These are phyloP conservation scores for Cercophora scortea DNA, from an alignment of 495 filamentous ascomycete genomes.

Conservation along the genomic window DNA sequence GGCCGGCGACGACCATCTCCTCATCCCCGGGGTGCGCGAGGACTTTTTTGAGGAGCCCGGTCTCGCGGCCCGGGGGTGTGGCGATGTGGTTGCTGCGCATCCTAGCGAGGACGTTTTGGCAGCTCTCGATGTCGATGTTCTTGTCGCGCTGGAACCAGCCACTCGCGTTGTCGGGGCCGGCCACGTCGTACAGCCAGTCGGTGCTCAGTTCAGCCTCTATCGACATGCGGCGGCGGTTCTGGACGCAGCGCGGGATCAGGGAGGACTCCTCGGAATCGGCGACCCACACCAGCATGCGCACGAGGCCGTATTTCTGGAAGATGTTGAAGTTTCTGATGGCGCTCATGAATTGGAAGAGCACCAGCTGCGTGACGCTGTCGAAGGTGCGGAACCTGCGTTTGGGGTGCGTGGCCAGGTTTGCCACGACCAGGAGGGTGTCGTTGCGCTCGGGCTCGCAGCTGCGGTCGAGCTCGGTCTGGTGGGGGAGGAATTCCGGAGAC, in stretches of 20 bases:
- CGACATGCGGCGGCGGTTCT: slow-evolving; percentile 42
- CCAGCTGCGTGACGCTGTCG: slow-evolving; percentile 30
- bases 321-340: slow-evolving; percentile 31
- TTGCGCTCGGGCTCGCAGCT: slow-evolving; percentile 39
- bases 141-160: slow-evolving; percentile 21
- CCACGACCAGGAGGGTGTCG: slow-evolving; percentile 58
- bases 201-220: slow-evolving; percentile 50
- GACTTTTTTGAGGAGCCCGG: slow-evolving; percentile 19
- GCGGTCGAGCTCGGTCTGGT: slow-evolving; percentile 31
- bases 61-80: slow-evolving; percentile 21
- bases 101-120: slow-evolving; percentile 9
- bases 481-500: slow-evolving; percentile 36
- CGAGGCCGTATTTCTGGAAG: slow-evolving; percentile 57
- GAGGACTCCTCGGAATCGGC: slow-evolving; percentile 43
- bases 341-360: slow-evolving; percentile 41
- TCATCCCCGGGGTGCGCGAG: slow-evolving; percentile 5
- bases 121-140: slow-evolving; percentile 26
- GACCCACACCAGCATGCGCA: slow-evolving; percentile 64
- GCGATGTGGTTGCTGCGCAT: slow-evolving; percentile 28
- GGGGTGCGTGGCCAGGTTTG: slow-evolving; percentile 44
- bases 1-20: slow-evolving; percentile 1
- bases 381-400: slow-evolving; percentile 25
- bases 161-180: slow-evolving; percentile 17
- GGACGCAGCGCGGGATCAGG: slow-evolving; percentile 43
- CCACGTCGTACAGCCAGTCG: slow-evolving; percentile 38